These are phyloP conservation scores for Brassica cretica DNA, from an alignment of 345 rosid species.

Conservation along the genomic window DNA sequence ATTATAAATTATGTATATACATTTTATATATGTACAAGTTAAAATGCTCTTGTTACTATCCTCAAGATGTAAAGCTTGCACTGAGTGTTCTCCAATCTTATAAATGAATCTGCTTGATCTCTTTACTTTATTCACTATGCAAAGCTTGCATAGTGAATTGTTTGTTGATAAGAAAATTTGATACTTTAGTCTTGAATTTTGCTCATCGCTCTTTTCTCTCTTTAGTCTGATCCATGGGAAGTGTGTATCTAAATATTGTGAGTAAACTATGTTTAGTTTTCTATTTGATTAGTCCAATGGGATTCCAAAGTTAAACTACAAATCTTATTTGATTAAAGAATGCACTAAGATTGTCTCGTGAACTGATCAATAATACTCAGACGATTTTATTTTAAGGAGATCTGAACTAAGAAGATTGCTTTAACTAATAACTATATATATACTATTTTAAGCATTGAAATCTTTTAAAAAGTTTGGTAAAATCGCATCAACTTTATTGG, in stretches of 20 bases:
- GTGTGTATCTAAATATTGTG: not conserved
- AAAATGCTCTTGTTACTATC: conserved; percentile 18
- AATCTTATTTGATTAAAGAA: not conserved
- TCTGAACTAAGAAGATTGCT: no score
- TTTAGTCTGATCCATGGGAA: conserved; percentile 12
- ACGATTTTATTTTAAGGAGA: no score
- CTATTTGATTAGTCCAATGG: conserved; percentile 1
- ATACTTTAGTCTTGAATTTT: conserved; percentile 9
- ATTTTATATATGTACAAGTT: no score
- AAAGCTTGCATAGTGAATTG: conserved; percentile 30
- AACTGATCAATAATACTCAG: no score
- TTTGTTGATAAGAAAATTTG: conserved; percentile 11
- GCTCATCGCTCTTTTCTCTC: not conserved
- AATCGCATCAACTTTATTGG: no score
- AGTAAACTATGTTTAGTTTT: not conserved
- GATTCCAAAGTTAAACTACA: not conserved
- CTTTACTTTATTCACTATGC: not conserved
- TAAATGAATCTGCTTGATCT: conserved; percentile 24
- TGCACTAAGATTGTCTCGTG: no score
- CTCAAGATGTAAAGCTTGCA: conserved; percentile 32
- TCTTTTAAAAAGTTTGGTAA: no score
- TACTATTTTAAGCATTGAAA: no score
- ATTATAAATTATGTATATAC: no score
- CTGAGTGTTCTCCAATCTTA: conserved; percentile 8
- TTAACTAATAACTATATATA: no score